Evolutionary conservation across 2,329 filamentous ascomycete genomes (phyloP).

Genomic region (Ophiostoma ulmi): DNA sequence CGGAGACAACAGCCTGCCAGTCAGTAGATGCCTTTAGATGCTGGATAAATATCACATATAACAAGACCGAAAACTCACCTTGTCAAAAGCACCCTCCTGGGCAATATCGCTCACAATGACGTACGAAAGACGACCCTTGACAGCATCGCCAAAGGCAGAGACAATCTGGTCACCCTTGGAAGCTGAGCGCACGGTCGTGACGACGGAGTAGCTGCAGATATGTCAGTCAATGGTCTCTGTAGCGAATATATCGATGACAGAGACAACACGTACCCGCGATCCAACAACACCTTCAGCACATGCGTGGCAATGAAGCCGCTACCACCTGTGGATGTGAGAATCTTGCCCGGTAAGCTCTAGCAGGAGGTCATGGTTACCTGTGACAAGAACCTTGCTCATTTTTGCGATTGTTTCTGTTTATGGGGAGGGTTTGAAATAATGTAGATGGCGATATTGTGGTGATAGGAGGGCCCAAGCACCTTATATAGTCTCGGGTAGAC

Average conservation of each 20-base stretch:
- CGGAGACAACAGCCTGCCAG: not conserved
- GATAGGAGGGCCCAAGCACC: not conserved
- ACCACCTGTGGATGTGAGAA: conserved; percentile 36
- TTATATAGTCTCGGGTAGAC: not conserved
- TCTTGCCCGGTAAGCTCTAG: not conserved
- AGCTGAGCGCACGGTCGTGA: conserved; percentile 16
- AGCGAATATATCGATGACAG: not conserved
- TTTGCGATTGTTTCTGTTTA: not conserved
- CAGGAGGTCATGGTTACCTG: conserved; percentile 33
- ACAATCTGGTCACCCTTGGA: conserved; percentile 15
- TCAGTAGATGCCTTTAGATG: not conserved
- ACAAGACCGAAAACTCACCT: not conserved
- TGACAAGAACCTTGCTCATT: conserved; percentile 48
- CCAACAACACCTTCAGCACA: conserved; percentile 50
- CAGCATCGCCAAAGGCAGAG: not conserved
- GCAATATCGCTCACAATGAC: conserved; percentile 14
- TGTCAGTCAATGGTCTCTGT: not conserved
- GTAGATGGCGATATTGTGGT: not conserved
- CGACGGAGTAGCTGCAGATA: not conserved
- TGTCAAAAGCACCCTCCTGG: conserved; percentile 16
- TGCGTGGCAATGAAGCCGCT: conserved; percentile 52
- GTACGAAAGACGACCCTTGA: conserved; percentile 3
- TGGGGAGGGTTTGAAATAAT: not conserved
- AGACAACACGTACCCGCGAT: conserved; percentile 32
- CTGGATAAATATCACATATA: not conserved